Evolutionary conservation across 2,329 filamentous ascomycete species (phyloP), one percentile per base, ranked within the genome.

Genomic region (Fusarium globosum): DNA sequence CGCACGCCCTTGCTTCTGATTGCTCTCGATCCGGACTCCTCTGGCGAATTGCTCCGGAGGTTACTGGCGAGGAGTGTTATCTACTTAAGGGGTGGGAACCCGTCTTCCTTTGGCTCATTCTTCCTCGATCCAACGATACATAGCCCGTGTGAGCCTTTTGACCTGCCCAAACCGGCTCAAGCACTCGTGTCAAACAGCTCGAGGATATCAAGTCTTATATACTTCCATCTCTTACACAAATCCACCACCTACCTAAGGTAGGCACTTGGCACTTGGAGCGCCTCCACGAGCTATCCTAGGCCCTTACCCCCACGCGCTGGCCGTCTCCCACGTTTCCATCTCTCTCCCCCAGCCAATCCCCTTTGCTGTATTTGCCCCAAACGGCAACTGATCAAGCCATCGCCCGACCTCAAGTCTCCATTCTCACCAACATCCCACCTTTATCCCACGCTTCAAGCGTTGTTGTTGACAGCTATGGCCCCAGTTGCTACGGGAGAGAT

Each of bases 361-460:
- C 49, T 73, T 63, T 63, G 46, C 46, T 68, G 66, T 59, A 52
- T 60, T 65, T 66, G 68, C 79, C 79, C 74, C 74, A 80, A 79
- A 78, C 76, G 79, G 79, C 72, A 80, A 79, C 75, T 71, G 77
- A 49, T 80, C 76, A 79, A 79, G 75, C 78, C 78, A 76, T 75
- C 64, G 53, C 76, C 69, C 64, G 58, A 77, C 69, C 57, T 66
- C 71, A 71, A 73, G 71, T 72, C 74, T 73, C 76, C 76, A 73
- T 77, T 59, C 57, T 69, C 64, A 64, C 66, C 53, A 71, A 67
- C 72, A 80, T 80, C 85, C 26, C 87, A 87, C 84, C 85, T 14
- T 91, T 92, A 93, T 48, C 88, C 91, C 35, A 93, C 85, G 4
- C 91, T 91, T 71, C 86, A 65, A 69, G 66, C 71, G 63, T 73